These are phyloP conservation scores for Chrysoporthe deuterocubensis DNA, from an alignment of 2,329 filamentous ascomycete genomes.

Conservation along the genomic window DNA sequence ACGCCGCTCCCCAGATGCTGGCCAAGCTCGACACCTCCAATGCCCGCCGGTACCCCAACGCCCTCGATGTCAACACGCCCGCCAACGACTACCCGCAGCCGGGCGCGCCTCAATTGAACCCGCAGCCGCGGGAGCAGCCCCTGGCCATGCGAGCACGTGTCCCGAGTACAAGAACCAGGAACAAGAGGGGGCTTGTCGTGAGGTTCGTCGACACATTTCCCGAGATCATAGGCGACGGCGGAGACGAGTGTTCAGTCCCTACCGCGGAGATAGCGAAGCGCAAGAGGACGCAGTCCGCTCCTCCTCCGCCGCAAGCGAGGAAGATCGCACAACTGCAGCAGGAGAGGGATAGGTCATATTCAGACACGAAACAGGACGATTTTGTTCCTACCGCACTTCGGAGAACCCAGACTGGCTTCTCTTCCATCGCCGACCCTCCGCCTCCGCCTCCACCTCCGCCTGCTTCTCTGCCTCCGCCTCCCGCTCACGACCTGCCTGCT, in stretches of 20 bases:
- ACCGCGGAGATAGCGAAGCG: slow-evolving; percentile 70
- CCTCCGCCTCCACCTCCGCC: slow-evolving; percentile 22
- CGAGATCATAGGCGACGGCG: slow-evolving; percentile 87
- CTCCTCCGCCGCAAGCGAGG: slow-evolving; percentile 37
- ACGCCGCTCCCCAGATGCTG: slow-evolving; percentile 55
- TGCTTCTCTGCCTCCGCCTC: slow-evolving; percentile 7
- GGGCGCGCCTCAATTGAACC: slow-evolving; percentile 38
- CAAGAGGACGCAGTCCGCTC: slow-evolving; percentile 49
- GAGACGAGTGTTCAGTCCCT: slow-evolving; percentile 79
- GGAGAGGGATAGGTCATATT: slow-evolving; percentile 35
- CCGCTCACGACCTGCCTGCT: slow-evolving; percentile 29
- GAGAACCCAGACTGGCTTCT: slow-evolving; percentile 62
- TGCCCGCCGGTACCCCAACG: slow-evolving; percentile 60
- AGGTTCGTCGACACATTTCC: slow-evolving; percentile 74
- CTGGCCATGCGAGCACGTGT: slow-evolving; percentile 48
- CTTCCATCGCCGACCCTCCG: slow-evolving; percentile 37
- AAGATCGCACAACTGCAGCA: slow-evolving; percentile 35
- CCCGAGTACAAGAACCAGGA: slow-evolving; percentile 48
- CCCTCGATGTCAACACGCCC: slow-evolving; percentile 49
- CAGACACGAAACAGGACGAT: slow-evolving; percentile 47
- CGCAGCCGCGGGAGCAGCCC: slow-evolving; percentile 37
- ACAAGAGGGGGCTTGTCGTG: slow-evolving; percentile 72
- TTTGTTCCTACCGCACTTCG: slow-evolving; percentile 60
- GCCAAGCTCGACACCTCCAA: slow-evolving; percentile 58
- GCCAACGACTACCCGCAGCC: slow-evolving; percentile 30